These are phyloP conservation scores for Eremomyces bilateralis DNA, from an alignment of 495 filamentous ascomycete species.

Conservation along the genomic window DNA sequence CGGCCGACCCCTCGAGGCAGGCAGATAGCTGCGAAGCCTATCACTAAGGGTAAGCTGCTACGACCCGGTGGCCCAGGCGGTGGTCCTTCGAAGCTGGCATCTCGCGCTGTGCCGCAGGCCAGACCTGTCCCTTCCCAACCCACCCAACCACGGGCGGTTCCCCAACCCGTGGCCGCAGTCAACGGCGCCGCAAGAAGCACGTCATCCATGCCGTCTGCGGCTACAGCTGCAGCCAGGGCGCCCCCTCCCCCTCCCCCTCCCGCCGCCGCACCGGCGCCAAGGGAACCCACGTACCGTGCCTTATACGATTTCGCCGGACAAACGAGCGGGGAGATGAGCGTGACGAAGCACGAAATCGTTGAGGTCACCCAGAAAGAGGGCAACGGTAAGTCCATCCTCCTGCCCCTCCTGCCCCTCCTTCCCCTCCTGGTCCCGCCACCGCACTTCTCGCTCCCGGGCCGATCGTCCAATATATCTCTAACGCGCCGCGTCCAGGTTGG, in stretches of 20 bases:
- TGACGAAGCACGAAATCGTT: conserved; percentile 57
- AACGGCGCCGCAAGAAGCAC: conserved; percentile 25
- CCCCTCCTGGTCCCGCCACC: no score
- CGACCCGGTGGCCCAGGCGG: conserved; percentile 74
- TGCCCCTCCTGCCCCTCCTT: neutral
- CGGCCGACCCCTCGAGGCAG: conserved; percentile 69
- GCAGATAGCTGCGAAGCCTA: conserved; percentile 64
- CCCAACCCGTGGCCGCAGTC: conserved; percentile 27
- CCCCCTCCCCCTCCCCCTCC: conserved; percentile 54
- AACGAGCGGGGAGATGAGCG: conserved; percentile 54
- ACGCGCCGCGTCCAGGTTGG: conserved; percentile 41
- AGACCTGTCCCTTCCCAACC: conserved; percentile 4
- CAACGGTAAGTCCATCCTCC: conserved; percentile 44
- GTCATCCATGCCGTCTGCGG: conserved; percentile 27
- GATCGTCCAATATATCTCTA: conserved; percentile 2
- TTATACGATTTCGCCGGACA: conserved; percentile 75
- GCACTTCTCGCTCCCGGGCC: no score
- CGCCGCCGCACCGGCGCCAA: conserved; percentile 36
- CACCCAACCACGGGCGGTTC: conserved; percentile 11
- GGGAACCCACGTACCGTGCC: conserved; percentile 60
- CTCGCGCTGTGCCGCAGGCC: conserved; percentile 24
- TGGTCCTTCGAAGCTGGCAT: conserved; percentile 46
- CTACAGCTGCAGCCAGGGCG: conserved; percentile 32
- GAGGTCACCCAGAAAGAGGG: conserved; percentile 71
- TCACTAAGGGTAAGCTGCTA: conserved; percentile 75